phyloP scores from a whole-genome alignment of 1,284 basidiomycete genomes.

The Taiwanofungus camphoratus region DNA sequence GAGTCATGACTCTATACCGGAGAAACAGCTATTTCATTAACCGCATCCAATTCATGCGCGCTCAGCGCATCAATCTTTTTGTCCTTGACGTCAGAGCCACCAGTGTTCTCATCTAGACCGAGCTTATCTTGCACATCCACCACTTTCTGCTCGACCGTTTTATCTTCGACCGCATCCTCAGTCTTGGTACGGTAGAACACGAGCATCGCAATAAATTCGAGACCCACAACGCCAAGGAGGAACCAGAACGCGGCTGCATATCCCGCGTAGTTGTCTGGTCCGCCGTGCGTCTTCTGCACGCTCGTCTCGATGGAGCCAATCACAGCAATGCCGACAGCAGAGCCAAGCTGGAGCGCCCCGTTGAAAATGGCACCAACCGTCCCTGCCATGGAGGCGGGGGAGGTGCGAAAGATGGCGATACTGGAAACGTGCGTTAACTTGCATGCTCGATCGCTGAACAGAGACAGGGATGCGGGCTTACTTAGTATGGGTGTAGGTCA shows the following conservation, averaged over 20 bases:
- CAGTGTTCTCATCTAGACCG: no score
- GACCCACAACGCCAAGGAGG: conserved; percentile 34
- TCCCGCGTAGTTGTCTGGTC: conserved; percentile 31
- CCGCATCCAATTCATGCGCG: no score
- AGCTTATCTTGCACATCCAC: no score
- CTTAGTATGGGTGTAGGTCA: conserved; percentile 30
- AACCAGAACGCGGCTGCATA: conserved; percentile 46
- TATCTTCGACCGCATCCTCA: conserved; percentile 17
- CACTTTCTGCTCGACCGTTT: no score
- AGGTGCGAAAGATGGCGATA: conserved; percentile 45
- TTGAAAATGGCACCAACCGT: conserved; percentile 53
- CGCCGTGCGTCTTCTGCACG: conserved; percentile 31
- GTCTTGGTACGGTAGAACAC: conserved; percentile 33
- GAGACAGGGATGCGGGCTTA: conserved; percentile 21
- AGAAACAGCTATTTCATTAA: not conserved
- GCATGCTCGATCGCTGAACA: not conserved
- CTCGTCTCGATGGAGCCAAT: conserved; percentile 43
- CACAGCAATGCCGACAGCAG: conserved; percentile 42
- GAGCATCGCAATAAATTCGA: conserved; percentile 30
- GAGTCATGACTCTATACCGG: not conserved
- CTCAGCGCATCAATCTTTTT: no score
- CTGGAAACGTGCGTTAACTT: conserved; percentile 20
- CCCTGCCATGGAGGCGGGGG: conserved; percentile 43
- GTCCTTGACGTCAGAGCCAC: no score
- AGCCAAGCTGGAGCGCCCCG: conserved; percentile 46